Conservation (phyloP, 306 rosid species). For the Ammopiptanthus mongolicus region DNA sequence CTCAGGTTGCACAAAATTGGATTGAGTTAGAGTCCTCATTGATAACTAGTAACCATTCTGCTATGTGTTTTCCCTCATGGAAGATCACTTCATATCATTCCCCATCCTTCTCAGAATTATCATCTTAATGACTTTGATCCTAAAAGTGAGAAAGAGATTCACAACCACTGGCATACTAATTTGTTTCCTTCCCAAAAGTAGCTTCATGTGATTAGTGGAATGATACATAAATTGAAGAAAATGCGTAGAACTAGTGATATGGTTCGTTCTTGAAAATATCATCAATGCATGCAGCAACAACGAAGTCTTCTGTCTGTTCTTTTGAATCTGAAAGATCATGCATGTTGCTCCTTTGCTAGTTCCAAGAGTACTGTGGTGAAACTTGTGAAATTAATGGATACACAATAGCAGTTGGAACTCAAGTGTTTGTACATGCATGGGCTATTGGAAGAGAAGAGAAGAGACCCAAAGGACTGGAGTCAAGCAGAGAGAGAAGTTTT, state of each 20-base stretch:
- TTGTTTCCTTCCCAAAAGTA: conserved; percentile 25
- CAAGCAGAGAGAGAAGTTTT: conserved; percentile 22
- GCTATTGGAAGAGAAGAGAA: conserved; percentile 22
- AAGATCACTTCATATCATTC: neutral
- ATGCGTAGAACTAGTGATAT: neutral
- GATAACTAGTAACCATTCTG: neutral
- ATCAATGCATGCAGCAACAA: neutral
- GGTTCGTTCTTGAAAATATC: conserved; percentile 19
- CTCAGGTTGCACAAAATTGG: neutral
- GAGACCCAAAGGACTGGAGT: conserved; percentile 20
- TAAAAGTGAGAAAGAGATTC: neutral
- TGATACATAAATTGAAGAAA: neutral
- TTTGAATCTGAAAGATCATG: neutral
- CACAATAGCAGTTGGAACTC: conserved; percentile 8
- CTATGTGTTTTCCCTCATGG: conserved; percentile 8
- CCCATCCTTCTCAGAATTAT: neutral
- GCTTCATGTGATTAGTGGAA: conserved; percentile 15
- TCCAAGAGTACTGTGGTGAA: conserved; percentile 23
- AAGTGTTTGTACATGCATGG: conserved; percentile 15
- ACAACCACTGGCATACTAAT: neutral
- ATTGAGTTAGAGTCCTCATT: neutral
- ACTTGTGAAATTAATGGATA: conserved; percentile 25
- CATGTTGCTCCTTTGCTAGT: conserved; percentile 17
- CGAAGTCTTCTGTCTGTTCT: conserved; percentile 14
- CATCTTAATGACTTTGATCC: neutral